Conservation (phyloP, 768 basidiomycete species). For the Hirschioporus abietinus region DNA sequence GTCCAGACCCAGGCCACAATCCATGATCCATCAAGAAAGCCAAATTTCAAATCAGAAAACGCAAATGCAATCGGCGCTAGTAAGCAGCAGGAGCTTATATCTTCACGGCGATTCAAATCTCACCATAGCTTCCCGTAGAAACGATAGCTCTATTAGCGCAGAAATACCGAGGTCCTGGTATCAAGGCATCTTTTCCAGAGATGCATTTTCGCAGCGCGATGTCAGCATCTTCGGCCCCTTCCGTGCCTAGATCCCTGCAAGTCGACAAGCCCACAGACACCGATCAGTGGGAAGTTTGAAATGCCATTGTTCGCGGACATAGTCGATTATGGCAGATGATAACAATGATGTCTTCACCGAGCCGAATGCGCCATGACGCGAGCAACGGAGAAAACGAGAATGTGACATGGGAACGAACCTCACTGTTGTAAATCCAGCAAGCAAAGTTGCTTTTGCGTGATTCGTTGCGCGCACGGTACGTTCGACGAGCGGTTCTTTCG, state of each 20-base stretch:
- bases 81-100: constrained; percentile 9
- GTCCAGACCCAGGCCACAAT: not conserved
- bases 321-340: not conserved
- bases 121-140: constrained; percentile 56
- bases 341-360: not conserved
- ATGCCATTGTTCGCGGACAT: not conserved
- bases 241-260: constrained; percentile 59
- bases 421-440: constrained; percentile 61
- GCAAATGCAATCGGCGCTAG: not conserved
- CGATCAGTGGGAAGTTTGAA: not conserved
- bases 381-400: not conserved
- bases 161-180: constrained; percentile 61
- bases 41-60: not conserved
- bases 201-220: constrained; percentile 52
- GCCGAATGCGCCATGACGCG: not conserved
- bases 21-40: not conserved
- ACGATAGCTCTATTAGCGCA: constrained; percentile 56
- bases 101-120: constrained; percentile 9
- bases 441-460: constrained; percentile 50
- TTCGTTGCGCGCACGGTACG: constrained; percentile 55
- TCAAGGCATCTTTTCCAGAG: constrained; percentile 38
- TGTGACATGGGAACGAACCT: constrained; percentile 31
- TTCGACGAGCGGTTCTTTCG: constrained; percentile 51
- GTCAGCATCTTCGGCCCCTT: constrained; percentile 61
- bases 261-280: not conserved